Percentiles rank a stretch among this genome's conserved stretches.
phyloP scores from a whole-genome alignment of 768 basidiomycete species.

The Tricholoma terreum region DNA sequence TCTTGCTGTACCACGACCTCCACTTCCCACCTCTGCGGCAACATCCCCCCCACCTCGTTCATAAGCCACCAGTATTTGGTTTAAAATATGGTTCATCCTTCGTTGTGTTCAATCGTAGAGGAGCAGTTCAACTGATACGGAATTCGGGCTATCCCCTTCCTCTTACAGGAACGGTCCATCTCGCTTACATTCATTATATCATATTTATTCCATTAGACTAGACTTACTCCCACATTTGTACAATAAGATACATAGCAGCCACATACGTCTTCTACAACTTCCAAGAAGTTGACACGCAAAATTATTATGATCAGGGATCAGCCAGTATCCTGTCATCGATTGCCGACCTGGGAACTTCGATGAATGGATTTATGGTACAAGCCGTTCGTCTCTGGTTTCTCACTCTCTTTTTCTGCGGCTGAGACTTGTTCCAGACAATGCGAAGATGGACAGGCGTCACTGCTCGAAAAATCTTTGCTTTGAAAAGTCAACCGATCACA shows the following conservation, averaged over 20 bases:
- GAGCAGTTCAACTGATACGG: not conserved
- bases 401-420: slow-evolving; percentile 1
- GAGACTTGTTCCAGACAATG: slow-evolving; percentile 18
- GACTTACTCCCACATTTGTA: slow-evolving; percentile 5
- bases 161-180: not conserved
- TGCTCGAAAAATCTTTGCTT: slow-evolving; percentile 1
- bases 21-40: slow-evolving; percentile 27
- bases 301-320: not conserved
- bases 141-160: not conserved
- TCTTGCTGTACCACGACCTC: slow-evolving; percentile 27
- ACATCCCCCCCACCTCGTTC: slow-evolving; percentile 31
- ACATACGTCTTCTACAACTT: not conserved
- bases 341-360: not conserved
- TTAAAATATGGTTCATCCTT: no score
- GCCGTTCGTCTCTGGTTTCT: slow-evolving; percentile 1
- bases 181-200: not conserved
- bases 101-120: not conserved
- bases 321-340: not conserved
- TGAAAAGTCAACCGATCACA: slow-evolving; percentile 18
- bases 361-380: slow-evolving; percentile 5
- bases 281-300: no score
- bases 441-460: slow-evolving; percentile 5
- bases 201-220: slow-evolving; percentile 11
- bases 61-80: slow-evolving; percentile 7
- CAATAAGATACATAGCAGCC: not conserved